Evolutionary conservation across 257 asterid species (phyloP).

Genomic region (Solanum habrochaites): DNA sequence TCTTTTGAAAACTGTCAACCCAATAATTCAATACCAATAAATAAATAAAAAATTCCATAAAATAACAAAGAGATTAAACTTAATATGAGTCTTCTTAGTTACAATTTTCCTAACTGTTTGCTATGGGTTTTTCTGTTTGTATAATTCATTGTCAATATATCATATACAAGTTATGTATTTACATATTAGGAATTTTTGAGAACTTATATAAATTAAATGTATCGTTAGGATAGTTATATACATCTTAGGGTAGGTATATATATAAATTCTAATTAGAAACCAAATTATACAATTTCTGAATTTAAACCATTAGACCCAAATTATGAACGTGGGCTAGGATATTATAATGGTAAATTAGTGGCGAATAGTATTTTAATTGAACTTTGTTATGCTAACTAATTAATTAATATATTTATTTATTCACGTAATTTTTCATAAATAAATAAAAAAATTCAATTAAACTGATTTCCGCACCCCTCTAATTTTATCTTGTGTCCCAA

Average conservation of each 20-base stretch:
- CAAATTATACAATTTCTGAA: not conserved
- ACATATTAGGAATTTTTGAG: too few relatives aligned
- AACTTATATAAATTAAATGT: too few relatives aligned
- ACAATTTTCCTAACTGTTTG: not conserved
- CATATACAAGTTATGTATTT: not conserved
- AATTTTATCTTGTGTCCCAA: not conserved
- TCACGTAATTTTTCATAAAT: not conserved
- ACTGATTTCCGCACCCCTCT: not conserved
- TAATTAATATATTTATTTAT: too few relatives aligned
- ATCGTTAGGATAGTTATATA: too few relatives aligned
- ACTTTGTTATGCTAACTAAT: not conserved
- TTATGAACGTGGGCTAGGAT: not conserved
- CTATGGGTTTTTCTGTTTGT: not conserved
- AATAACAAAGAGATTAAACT: too few relatives aligned
- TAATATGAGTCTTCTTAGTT: not conserved
- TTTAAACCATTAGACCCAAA: not conserved
- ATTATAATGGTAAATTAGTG: not conserved
- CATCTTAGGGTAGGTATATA: too few relatives aligned
- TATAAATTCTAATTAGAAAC: too few relatives aligned
- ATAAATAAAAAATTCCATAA: too few relatives aligned
- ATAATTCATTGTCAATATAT: not conserved
- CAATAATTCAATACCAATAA: not conserved
- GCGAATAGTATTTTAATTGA: not conserved
- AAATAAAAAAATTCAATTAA: too few relatives aligned
- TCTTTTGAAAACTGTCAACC: too few relatives aligned